Conservation (phyloP, 2,329 filamentous ascomycete genomes). For the Mariannaea sp. region DNA sequence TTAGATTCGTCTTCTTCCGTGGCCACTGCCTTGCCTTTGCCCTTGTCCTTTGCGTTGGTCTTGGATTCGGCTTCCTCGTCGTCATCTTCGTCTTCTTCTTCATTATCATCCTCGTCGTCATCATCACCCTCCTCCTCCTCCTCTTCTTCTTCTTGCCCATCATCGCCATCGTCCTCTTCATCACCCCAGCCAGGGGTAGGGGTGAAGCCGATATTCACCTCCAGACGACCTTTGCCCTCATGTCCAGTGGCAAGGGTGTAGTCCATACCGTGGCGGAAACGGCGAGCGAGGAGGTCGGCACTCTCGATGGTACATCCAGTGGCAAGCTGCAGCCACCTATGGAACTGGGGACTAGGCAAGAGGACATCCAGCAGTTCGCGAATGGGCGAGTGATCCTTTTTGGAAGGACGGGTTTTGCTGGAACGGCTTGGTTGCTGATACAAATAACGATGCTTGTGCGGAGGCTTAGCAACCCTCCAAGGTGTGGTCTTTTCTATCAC, state of each 20-base stretch:
- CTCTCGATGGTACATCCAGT: slow-evolving; percentile 76
- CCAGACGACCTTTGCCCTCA: slow-evolving; percentile 75
- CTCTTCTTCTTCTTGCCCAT: slow-evolving; percentile 45
- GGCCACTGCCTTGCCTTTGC: slow-evolving; percentile 29
- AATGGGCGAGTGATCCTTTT: slow-evolving; percentile 63
- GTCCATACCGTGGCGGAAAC: slow-evolving; percentile 85
- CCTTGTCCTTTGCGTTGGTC: slow-evolving; percentile 41
- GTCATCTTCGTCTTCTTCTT: slow-evolving; percentile 47
- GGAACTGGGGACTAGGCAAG: slow-evolving; percentile 83
- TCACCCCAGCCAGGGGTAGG: slow-evolving; percentile 85
- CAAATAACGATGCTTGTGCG: slow-evolving; percentile 93
- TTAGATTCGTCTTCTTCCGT: slow-evolving; percentile 36
- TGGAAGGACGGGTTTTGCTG: slow-evolving; percentile 42
- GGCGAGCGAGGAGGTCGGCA: slow-evolving; percentile 78
- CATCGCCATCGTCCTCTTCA: slow-evolving; percentile 57
- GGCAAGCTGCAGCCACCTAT: slow-evolving; percentile 84
- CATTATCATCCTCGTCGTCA: slow-evolving; percentile 17
- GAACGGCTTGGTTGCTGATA: slow-evolving; percentile 68
- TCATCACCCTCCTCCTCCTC: slow-evolving; percentile 40
- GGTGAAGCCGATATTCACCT: slow-evolving; percentile 86
- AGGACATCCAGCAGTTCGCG: slow-evolving; percentile 81
- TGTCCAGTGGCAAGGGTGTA: slow-evolving; percentile 93
- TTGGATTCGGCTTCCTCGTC: slow-evolving; percentile 40
- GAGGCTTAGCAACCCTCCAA: slow-evolving; percentile 82
- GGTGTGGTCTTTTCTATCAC: slow-evolving; percentile 62